phyloP scores from a whole-genome alignment of 2,329 filamentous ascomycete genomes.

The Fusarium pseudoanthophilum region DNA sequence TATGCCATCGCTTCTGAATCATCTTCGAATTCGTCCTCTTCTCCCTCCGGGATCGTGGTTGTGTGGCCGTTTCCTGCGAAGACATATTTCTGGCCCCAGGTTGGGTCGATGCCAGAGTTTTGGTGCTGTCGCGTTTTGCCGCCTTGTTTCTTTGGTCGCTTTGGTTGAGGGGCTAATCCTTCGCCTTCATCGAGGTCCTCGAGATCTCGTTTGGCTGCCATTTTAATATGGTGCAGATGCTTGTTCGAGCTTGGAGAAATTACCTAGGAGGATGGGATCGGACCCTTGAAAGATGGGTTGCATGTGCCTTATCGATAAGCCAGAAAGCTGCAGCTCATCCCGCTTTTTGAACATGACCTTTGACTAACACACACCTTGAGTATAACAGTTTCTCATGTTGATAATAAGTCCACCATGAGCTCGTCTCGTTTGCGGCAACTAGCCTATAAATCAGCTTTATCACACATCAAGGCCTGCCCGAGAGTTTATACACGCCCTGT shows the following conservation, averaged over 20 bases:
- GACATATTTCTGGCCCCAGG: slow-evolving; percentile 77
- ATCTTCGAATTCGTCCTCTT: slow-evolving; percentile 74
- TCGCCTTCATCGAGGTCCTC: slow-evolving; percentile 47
- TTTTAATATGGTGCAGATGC: slow-evolving; percentile 24
- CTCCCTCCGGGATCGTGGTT: slow-evolving; percentile 58
- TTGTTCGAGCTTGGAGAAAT: slow-evolving; percentile 16
- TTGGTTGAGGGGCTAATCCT: slow-evolving; percentile 40
- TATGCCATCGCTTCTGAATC: slow-evolving; percentile 76
- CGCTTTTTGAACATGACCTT: slow-evolving; percentile 17
- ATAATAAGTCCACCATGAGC: slow-evolving; percentile 45
- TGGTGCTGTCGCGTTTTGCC: slow-evolving; percentile 54
- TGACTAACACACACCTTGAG: neutral
- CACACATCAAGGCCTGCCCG: neutral
- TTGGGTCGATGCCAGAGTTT: slow-evolving; percentile 65
- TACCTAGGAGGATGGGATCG: neutral
- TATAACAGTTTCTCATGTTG: slow-evolving; percentile 39
- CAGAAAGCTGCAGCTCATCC: slow-evolving; percentile 22
- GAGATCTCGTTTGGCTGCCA: slow-evolving; percentile 52
- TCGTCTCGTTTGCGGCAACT: slow-evolving; percentile 46
- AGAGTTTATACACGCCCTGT: slow-evolving; percentile 5
- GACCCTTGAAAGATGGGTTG: slow-evolving; percentile 17
- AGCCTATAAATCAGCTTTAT: slow-evolving; percentile 5
- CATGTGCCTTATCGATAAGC: slow-evolving; percentile 39
- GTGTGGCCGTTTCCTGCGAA: slow-evolving; percentile 70
- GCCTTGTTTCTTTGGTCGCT: slow-evolving; percentile 45